A percentile compares a stretch with the other conserved stretches of the same genome.
These are phyloP conservation scores for Bacidia rubella DNA, from an alignment of 495 filamentous ascomycete species.

Conservation along the genomic window DNA sequence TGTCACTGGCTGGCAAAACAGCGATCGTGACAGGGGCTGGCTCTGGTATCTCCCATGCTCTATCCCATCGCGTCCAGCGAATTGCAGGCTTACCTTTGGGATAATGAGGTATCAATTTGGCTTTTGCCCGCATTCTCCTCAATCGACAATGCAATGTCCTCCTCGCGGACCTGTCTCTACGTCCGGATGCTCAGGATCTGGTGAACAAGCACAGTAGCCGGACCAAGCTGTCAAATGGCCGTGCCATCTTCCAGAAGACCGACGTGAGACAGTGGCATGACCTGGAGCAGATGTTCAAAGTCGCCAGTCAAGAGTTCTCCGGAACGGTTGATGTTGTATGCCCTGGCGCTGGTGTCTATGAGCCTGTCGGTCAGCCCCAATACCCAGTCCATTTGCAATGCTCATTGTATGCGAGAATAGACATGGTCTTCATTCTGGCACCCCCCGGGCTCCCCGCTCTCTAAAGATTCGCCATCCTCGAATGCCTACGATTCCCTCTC, in stretches of 20 bases:
- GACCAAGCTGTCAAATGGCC: constrained; percentile 21
- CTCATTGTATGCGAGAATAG: constrained; percentile 10
- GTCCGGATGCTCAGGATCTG: constrained; percentile 46
- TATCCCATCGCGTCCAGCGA: constrained; percentile 10
- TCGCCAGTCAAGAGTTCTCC: constrained; percentile 40
- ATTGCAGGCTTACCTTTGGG: too few relatives aligned
- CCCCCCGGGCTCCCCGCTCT: constrained; percentile 38
- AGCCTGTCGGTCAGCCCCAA: constrained; percentile 32
- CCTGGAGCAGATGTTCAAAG: constrained; percentile 43
- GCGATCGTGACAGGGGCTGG: constrained; percentile 63
- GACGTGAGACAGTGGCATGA: constrained; percentile 49
- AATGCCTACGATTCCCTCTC: constrained; percentile 45
- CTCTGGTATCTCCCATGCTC: constrained; percentile 36
- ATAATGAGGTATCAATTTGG: constrained; percentile 41
- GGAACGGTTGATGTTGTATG: constrained; percentile 48
- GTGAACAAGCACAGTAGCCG: constrained; percentile 35
- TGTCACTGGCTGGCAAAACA: constrained; percentile 43
- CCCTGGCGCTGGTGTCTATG: constrained; percentile 56
- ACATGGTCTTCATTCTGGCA: constrained; percentile 56
- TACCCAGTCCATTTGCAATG: not conserved
- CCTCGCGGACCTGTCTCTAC: constrained; percentile 50
- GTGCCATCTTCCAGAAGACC: constrained; percentile 47
- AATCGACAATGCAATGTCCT: constrained; percentile 49
- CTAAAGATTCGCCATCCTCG: constrained; percentile 32
- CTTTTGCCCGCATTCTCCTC: constrained; percentile 46